Percentiles rank a stretch among this genome's conserved stretches.
These are phyloP conservation scores for Xylaria hypoxylon DNA, from an alignment of 2,329 filamentous ascomycete species.

Conservation along the genomic window DNA sequence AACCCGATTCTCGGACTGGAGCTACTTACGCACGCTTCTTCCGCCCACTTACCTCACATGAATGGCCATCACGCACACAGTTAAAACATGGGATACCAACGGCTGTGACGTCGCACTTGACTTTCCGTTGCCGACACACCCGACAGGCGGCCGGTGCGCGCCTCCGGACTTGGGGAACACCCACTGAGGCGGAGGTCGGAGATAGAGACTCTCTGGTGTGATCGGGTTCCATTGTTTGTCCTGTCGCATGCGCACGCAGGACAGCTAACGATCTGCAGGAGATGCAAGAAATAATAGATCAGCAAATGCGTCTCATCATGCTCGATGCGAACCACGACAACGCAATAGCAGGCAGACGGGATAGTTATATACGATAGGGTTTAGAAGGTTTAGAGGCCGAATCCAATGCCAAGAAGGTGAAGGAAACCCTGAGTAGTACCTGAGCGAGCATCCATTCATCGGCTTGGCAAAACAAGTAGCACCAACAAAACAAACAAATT, in stretches of 20 bases:
- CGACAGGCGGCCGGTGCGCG: constrained; percentile 33
- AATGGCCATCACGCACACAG: constrained; percentile 47
- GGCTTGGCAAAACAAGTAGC: neutral
- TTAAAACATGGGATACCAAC: constrained; percentile 47
- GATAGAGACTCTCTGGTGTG: constrained; percentile 27
- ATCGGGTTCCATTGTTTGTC: constrained; percentile 28
- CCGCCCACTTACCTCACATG: constrained; percentile 46
- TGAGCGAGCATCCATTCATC: too few species aligned
- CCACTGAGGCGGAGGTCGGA: constrained; percentile 19
- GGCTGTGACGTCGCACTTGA: constrained; percentile 43
- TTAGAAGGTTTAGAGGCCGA: neutral
- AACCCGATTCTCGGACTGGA: constrained; percentile 7
- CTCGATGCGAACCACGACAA: neutral
- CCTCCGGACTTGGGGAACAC: constrained; percentile 28
- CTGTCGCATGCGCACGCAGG: constrained; percentile 6
- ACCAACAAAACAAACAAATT: neutral
- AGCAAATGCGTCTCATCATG: neutral
- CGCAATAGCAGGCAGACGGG: neutral
- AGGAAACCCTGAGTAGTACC: neutral
- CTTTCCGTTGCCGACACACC: constrained; percentile 43
- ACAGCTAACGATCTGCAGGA: constrained; percentile 2
- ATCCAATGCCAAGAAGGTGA: neutral
- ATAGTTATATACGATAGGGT: neutral
- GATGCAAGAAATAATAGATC: constrained; percentile 1
- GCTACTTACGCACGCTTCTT: constrained; percentile 37